Evolutionary conservation across 352 stramenopile genomes (phyloP), one percentile per base, ranked within the genome.

Genomic region (Pythium brachiatum): DNA sequence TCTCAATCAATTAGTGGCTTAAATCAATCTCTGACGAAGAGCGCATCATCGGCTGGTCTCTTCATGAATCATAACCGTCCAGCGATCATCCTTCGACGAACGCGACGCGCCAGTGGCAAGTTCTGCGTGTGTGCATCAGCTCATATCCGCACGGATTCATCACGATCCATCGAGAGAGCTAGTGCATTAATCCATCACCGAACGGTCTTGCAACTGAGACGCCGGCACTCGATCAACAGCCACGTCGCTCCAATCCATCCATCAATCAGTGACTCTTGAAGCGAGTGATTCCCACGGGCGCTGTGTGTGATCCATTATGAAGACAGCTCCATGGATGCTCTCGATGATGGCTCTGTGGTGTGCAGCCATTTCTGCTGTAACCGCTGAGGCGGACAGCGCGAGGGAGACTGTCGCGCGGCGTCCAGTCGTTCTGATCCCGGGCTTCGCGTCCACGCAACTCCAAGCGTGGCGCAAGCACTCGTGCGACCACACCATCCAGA

Each of bases 401-500:
- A 64, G 72, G 23, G 27, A 43, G 13, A 29, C 32, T 20, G 29
- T 29, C 27, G 27, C 39, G 11, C 81, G 78, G 61, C 75, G 81
- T 3, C 84, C 84, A 0, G 80, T 93, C 63, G 66, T 93, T 55
- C 69, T 93, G 43, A 73, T 93, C 27, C 84, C 84, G 25, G 84
- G 84, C 60, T 93, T 91, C 43, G 84, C 84, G 39, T 93, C 81
- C 7, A 86, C 84, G 31, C 84, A 93, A 60, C 71, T 93, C n/a
- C 73, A 89, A 26, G 73, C 80, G 16, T 93, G 84, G 84, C 82
- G 79, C 52, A 76, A 80, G 54, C 60, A 73, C 44, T 70, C 65
- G 39, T 92, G 83, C 59, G 63, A 77, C 55, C 81, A 73, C 7
- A 68, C 76, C 44, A 85, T 93, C 67, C 79, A 83, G 72, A 83